Conservation (phyloP, 148 eudicot genomes). For the Limonium bicolor region DNA sequence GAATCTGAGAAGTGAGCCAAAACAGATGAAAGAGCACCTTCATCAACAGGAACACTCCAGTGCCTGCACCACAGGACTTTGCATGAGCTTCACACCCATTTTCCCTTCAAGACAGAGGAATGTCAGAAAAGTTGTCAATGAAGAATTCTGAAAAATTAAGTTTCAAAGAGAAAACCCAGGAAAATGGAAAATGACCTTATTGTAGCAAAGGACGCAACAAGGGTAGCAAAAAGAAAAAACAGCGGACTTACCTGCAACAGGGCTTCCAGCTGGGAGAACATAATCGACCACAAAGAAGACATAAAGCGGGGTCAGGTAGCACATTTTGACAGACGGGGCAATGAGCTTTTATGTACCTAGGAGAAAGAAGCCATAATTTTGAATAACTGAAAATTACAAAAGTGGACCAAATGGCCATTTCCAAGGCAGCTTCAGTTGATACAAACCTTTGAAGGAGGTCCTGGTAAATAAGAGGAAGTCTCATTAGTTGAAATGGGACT, state of each 20-base stretch:
- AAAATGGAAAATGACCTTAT: neutral
- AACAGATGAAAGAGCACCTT: constrained; percentile 29
- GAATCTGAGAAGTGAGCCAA: neutral
- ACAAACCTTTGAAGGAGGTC: constrained; percentile 83
- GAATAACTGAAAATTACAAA: neutral
- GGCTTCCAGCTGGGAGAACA: constrained; percentile 78
- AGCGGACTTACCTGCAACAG: constrained; percentile 99
- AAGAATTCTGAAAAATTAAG: neutral
- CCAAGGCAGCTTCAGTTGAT: neutral
- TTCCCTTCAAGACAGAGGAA: constrained; percentile 29
- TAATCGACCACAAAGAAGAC: constrained; percentile 81
- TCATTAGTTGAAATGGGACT: constrained; percentile 72
- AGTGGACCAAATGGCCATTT: neutral
- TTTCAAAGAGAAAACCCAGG: neutral
- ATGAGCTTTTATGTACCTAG: constrained; percentile 70
- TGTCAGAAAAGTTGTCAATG: constrained; percentile 10
- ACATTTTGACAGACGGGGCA: constrained; percentile 49
- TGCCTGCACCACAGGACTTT: constrained; percentile 77
- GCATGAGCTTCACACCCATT: constrained; percentile 72
- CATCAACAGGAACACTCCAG: constrained; percentile 68
- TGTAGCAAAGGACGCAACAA: neutral
- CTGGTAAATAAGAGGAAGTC: constrained; percentile 67
- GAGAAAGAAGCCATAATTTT: neutral
- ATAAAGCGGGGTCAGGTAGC: constrained; percentile 64
- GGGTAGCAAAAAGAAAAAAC: constrained; percentile 1